Base-by-base conservation (phyloP, 805 yeast genomes). In the Lipomyces lipofer region DNA sequence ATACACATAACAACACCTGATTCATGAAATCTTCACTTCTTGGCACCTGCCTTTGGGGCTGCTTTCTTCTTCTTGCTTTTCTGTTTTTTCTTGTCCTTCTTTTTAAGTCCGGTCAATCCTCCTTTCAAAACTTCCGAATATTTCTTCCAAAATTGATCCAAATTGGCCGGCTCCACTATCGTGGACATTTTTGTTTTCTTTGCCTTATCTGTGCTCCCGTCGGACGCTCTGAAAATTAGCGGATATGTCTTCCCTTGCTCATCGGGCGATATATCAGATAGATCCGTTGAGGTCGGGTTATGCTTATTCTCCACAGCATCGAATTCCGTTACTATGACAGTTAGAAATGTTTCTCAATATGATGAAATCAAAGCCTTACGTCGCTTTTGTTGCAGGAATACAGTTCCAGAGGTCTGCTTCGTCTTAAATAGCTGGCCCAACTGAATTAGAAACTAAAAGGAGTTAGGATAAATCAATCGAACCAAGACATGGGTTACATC, bases 51-150 rank as follows among this genome's bases (percentile, higher is more conserved):
- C 44, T 51, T 32, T 52, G 15, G 36, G n/a, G 46, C 24, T 3
- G 43, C 56, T 53, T 70, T 71, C 40, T 69, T 68, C 69, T 75
- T 60, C 72, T 75, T 77, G 67, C 78, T 76, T 73, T 81, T 83
- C 73, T 78, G 79, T 76, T 82, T 84, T 71, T 83, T 83, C 76
- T 88, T 88, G 56, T 86, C 88, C 74, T 88, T 89, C 79, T 85
- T 88, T 67, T 82, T 79, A 69, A 91, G 76, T 1, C 96, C 96
- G 2, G 73, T 73, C 69, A 87, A 81, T 3, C 94, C 91, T 21
- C 75, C 67, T 67, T 88, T 90, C 52, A 90, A 75, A 0, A 79
- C 79, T 40, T 81, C 82, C 0, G 88, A 72, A 70, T 90, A 91
- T 24, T 82, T 83, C 40, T 70, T 68, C 97, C 97, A 91, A 68